These are phyloP conservation scores for Sphaerulina vaccinii DNA, from an alignment of 2,329 filamentous ascomycete genomes.

Conservation along the genomic window DNA sequence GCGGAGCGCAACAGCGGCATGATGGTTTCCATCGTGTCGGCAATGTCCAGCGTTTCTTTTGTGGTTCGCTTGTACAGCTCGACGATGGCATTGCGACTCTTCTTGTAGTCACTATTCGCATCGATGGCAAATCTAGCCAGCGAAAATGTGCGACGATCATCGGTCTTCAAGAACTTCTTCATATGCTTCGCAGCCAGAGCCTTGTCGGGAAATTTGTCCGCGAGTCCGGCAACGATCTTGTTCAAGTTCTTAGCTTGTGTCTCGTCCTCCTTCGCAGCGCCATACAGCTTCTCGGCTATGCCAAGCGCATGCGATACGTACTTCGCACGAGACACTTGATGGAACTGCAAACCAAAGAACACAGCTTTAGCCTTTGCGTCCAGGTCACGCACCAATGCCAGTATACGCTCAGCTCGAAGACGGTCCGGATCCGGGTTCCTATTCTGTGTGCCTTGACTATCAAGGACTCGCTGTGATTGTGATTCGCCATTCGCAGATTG, in stretches of 20 bases:
- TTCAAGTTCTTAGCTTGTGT: slow-evolving; percentile 65
- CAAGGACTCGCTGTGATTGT: slow-evolving; percentile 62
- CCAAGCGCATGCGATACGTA: slow-evolving; percentile 75
- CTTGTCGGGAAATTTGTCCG: slow-evolving; percentile 73
- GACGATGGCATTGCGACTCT: slow-evolving; percentile 83
- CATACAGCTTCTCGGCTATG: slow-evolving; percentile 83
- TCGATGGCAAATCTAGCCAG: slow-evolving; percentile 83
- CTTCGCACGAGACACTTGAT: slow-evolving; percentile 71
- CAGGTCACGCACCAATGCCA: slow-evolving; percentile 76
- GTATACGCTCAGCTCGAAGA: slow-evolving; percentile 77
- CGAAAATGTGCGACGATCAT: slow-evolving; percentile 87
- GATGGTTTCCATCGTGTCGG: slow-evolving; percentile 72
- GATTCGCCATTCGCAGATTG: too few species aligned
- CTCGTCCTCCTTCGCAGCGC: slow-evolving; percentile 67
- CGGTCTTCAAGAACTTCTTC: slow-evolving; percentile 84
- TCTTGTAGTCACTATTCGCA: slow-evolving; percentile 86
- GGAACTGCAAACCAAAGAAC: slow-evolving; percentile 80
- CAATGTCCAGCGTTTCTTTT: slow-evolving; percentile 58
- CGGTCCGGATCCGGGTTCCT: slow-evolving; percentile 64
- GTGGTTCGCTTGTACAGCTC: slow-evolving; percentile 72
- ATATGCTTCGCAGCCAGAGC: slow-evolving; percentile 72
- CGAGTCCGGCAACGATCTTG: slow-evolving; percentile 69
- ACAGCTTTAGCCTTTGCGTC: slow-evolving; percentile 77
- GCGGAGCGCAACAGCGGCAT: slow-evolving; percentile 79
- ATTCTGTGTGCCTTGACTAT: slow-evolving; percentile 51